These are phyloP conservation scores for Globisporangium abappressorium DNA, from an alignment of 352 stramenopile species.

Conservation along the genomic window DNA sequence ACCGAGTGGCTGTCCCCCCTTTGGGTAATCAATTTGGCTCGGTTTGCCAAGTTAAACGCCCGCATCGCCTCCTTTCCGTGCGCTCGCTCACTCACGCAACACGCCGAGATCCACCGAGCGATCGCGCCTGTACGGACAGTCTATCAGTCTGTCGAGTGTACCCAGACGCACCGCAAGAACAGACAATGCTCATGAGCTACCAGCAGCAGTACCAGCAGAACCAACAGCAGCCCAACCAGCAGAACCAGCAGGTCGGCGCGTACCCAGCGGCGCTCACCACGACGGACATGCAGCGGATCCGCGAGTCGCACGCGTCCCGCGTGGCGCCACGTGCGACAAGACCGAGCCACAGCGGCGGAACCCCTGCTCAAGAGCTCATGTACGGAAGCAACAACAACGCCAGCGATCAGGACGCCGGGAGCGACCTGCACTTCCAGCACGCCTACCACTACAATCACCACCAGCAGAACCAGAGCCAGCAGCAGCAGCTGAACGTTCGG, in stretches of 20 bases:
- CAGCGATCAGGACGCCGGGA: neutral
- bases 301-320: neutral
- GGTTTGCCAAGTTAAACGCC: neutral
- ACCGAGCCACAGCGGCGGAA: neutral
- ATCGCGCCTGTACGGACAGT: neutral
- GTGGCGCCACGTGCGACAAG: neutral
- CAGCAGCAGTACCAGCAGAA: neutral
- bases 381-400: neutral
- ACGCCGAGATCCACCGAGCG: neutral
- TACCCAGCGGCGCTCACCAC: conserved; percentile 6
- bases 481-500: neutral
- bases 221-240: neutral
- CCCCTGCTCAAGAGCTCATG: neutral
- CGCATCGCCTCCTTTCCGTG: too few relatives aligned
- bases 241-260: neutral
- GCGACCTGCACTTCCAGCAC: neutral
- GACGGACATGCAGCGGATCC: conserved; percentile 12
- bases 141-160: neutral
- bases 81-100: neutral
- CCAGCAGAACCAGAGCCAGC: neutral
- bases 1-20: neutral
- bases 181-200: conserved; percentile 17
- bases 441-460: neutral
- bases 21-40: neutral
- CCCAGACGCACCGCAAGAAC: neutral